These are phyloP conservation scores for Microcera coccophila DNA, from an alignment of 2,329 filamentous ascomycete genomes.

Conservation along the genomic window DNA sequence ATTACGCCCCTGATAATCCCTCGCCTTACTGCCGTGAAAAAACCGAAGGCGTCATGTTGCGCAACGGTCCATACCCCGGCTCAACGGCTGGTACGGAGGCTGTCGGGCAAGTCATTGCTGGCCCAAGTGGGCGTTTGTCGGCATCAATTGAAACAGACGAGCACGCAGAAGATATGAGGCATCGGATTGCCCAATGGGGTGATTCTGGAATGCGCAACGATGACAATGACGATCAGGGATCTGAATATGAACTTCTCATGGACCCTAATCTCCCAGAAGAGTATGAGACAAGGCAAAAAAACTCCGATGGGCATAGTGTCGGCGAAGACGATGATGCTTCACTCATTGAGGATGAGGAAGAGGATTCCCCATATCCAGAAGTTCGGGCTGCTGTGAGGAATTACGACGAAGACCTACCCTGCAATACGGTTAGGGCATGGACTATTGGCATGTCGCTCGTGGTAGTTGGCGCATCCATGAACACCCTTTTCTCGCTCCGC, in stretches of 20 bases:
- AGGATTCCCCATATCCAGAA: slow-evolving; percentile 61
- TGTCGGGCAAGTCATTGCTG: slow-evolving; percentile 21
- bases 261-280: slow-evolving; percentile 49
- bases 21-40: too few species aligned
- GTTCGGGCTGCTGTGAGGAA: slow-evolving; percentile 62
- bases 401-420: slow-evolving; percentile 61
- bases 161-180: slow-evolving; percentile 23
- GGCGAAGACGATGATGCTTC: slow-evolving; percentile 30
- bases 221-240: slow-evolving; percentile 43
- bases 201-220: slow-evolving; percentile 38
- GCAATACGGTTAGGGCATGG: slow-evolving; percentile 64
- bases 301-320: slow-evolving; percentile 6
- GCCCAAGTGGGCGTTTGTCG: slow-evolving; percentile 26
- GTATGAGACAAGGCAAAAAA: slow-evolving; percentile 34
- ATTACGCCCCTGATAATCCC: not conserved
- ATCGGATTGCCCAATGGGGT: slow-evolving; percentile 40
- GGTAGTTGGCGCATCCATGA: slow-evolving; percentile 55
- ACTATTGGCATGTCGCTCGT: slow-evolving; percentile 56
- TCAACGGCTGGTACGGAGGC: slow-evolving; percentile 15
- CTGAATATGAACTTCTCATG: slow-evolving; percentile 55
- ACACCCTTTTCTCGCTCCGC: slow-evolving; percentile 61
- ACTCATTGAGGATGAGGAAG: slow-evolving; percentile 23
- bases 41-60: not conserved
- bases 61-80: slow-evolving; percentile 4
- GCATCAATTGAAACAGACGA: slow-evolving; percentile 25